These are phyloP conservation scores for Chrysopogon serrulatus DNA, from an alignment of 176 grass and related monocot genomes.

Conservation along the genomic window DNA sequence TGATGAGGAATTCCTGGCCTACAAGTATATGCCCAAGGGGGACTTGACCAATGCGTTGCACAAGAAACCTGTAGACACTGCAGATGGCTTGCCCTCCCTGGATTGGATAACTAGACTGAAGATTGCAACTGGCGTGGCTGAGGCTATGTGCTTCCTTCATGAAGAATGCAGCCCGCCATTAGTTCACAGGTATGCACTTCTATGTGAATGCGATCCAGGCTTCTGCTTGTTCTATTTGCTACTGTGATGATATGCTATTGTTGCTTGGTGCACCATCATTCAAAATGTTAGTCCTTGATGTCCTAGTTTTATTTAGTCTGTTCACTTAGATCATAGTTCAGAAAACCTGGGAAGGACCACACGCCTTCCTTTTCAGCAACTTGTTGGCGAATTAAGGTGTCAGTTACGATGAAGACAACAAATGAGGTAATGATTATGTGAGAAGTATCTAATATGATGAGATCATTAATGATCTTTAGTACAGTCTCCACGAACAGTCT, in stretches of 20 bases:
- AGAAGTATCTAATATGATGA: conserved; percentile 9
- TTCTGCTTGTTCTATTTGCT: conserved; percentile 9
- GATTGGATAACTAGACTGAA: conserved; percentile 98
- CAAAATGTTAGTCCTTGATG: neutral
- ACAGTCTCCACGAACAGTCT: neutral
- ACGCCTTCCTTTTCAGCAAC: neutral
- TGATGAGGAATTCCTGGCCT: conserved; percentile 58
- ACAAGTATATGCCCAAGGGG: conserved; percentile 75
- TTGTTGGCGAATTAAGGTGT: neutral
- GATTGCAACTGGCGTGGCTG: conserved; percentile 74
- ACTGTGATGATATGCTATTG: conserved; percentile 6
- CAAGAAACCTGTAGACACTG: conserved; percentile 41
- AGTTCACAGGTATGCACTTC: conserved; percentile 71
- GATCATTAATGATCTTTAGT: neutral
- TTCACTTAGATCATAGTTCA: neutral
- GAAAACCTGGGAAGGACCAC: neutral
- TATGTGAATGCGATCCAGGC: neutral
- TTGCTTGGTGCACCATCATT: neutral
- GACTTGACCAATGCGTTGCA: conserved; percentile 75
- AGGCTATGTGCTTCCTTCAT: conserved; percentile 95
- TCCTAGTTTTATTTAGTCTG: neutral
- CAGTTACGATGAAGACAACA: neutral
- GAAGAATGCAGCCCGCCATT: conserved; percentile 76
- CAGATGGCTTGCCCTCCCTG: conserved; percentile 62
- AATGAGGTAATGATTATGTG: neutral